Evolutionary conservation across 345 rosid species (phyloP).

Genomic region (Passiflora organensis): DNA sequence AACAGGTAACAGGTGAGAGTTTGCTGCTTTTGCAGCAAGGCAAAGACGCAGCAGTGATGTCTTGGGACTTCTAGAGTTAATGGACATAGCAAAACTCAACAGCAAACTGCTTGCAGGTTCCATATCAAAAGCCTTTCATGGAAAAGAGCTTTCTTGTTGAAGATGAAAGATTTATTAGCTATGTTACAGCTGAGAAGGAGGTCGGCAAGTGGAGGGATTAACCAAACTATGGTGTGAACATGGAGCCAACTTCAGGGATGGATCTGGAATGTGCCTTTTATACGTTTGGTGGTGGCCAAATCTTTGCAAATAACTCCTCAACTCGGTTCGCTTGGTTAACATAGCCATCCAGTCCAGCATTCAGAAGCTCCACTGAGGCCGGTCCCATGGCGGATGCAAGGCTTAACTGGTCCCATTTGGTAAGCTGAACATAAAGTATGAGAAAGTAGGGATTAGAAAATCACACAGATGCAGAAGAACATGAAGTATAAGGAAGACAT

Average conservation of each 20-base stretch:
- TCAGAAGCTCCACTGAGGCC: conserved; percentile 80
- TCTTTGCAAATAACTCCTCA: conserved; percentile 75
- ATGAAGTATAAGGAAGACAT: not conserved
- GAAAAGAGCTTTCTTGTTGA: too few relatives aligned
- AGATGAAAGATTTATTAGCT: not conserved
- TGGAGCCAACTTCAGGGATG: conserved; percentile 1
- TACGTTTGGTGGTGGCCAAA: conserved; percentile 97
- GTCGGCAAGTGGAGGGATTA: not conserved
- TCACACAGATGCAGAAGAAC: not conserved
- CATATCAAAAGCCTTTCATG: too few relatives aligned
- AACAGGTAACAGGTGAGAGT: too few relatives aligned
- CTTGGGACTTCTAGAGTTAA: too few relatives aligned
- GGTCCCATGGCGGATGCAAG: conserved; percentile 88
- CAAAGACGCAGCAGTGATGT: too few relatives aligned
- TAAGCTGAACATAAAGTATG: conserved; percentile 38
- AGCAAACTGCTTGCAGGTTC: too few relatives aligned
- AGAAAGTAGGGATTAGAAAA: conserved; percentile 2
- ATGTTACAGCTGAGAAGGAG: not conserved
- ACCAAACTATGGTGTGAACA: not conserved
- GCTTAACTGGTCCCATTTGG: conserved; percentile 79
- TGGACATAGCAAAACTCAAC: too few relatives aligned
- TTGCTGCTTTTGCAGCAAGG: too few relatives aligned
- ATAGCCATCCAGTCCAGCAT: conserved; percentile 74
- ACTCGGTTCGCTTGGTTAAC: conserved; percentile 64
- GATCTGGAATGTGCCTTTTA: conserved; percentile 20